Percentiles rank a stretch among this genome's conserved stretches.
Conservation (phyloP, 768 basidiomycete species). For the Chalciporus pseudorubinellus region DNA sequence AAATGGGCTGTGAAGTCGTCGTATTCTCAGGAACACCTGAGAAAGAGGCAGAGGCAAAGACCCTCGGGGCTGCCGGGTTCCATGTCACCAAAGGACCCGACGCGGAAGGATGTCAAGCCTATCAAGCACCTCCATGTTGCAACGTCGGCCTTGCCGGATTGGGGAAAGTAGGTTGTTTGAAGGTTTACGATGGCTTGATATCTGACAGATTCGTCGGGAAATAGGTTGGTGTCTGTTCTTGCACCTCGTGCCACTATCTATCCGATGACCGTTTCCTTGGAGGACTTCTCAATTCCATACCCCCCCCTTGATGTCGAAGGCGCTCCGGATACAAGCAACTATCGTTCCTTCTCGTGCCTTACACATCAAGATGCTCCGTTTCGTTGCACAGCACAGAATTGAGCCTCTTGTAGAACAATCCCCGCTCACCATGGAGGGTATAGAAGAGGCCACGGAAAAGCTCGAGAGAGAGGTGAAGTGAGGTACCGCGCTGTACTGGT, state of each 20-base stretch:
- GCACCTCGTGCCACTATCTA: background rate
- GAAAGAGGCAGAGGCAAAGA: constrained; percentile 26
- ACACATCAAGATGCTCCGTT: constrained; percentile 25
- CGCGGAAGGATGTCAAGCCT: constrained; percentile 10
- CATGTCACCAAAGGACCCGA: constrained; percentile 20
- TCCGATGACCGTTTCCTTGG: background rate
- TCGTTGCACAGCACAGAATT: constrained; percentile 22
- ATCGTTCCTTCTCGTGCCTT: constrained; percentile 11
- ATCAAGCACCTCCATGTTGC: constrained; percentile 27
- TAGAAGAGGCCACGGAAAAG: constrained; percentile 20
- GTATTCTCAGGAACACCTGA: constrained; percentile 26
- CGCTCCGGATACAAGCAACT: constrained; percentile 13
- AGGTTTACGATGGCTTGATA: no score
- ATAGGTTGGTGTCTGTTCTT: no score
- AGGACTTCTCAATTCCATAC: constrained; percentile 13
- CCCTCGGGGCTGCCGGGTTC: constrained; percentile 29
- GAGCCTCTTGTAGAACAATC: constrained; percentile 27
- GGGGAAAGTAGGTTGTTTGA: constrained; percentile 4
- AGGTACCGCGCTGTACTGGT: constrained; percentile 27
- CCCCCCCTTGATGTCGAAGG: constrained; percentile 10
- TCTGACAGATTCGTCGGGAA: no score
- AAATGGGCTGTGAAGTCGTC: constrained; percentile 29
- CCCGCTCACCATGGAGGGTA: constrained; percentile 24
- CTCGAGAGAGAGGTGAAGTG: constrained; percentile 18
- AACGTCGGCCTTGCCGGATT: constrained; percentile 10